Evolutionary conservation across 768 basidiomycete species (phyloP), one percentile per base, ranked within the genome.

Genomic region (Lactarius akahatsu): DNA sequence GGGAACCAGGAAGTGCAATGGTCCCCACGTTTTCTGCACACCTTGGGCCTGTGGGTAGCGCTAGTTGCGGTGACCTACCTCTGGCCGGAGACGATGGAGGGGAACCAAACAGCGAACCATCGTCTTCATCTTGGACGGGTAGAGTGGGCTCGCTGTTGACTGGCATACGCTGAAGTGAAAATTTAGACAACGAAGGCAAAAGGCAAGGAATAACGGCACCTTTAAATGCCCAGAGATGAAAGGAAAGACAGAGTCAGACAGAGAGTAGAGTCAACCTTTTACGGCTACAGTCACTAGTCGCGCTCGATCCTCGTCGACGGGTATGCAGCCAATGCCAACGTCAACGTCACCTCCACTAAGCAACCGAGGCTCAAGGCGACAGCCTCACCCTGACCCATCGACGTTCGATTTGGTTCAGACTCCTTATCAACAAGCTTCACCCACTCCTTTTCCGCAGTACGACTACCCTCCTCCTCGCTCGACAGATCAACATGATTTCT

Each of bases 1-100:
- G 91, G 90, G 90, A 90, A 86, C 91, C 91, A 92, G 90, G 90
- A 91, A 92, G 91, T 92, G 91, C 91, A 92, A 92, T 92, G 90
- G 91, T 89, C 91, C 90, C 91, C 91, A 93, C 91, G 85, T 93
- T 92, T 89, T 90, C 83, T 87, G 82, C 78, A 78, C 79, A 77
- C 77, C 76, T 72, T 69, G 74, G 67, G 68, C 77, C 76, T 72
- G 81, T 79, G 72, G 87, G 86, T 57, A 89, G 80, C 61, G 87
- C 87, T 75, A 87, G 77, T 69, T 84, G 85, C 67, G 85, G 85
- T 70, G 83, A 83, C 88, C 79, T 80, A 75, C 78, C 73, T 70
- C 69, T 79, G 69, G 71, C 71, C 67, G 87, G 86, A 60, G 89
- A 82, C 63, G 90, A 86, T 71, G 91, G 90, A 20, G 91, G 90